phyloP scores from a whole-genome alignment of 2,329 filamentous ascomycete species.

The Monosporascus sp. region DNA sequence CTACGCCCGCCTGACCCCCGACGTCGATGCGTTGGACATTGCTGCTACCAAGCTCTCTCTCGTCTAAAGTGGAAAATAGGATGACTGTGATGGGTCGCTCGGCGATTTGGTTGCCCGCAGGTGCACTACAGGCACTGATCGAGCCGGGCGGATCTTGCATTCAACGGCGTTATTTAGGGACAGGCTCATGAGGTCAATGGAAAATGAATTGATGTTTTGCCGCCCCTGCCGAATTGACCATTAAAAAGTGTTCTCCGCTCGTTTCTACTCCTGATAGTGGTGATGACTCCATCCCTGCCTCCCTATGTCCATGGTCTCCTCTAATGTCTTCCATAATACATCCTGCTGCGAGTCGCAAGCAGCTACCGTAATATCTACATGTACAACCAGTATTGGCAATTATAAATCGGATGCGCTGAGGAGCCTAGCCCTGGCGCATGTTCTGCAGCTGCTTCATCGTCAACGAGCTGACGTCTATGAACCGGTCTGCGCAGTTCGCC shows the following conservation, averaged over 20 bases:
- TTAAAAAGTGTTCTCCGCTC: not conserved
- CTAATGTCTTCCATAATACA: too few relatives aligned
- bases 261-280: not conserved
- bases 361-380: too few relatives aligned
- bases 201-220: conserved; percentile 24
- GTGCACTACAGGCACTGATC: conserved; percentile 8
- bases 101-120: conserved; percentile 15
- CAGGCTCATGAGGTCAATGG: conserved; percentile 28
- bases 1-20: conserved; percentile 88
- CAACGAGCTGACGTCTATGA: conserved; percentile 80
- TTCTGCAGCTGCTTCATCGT: conserved; percentile 80
- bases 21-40: conserved; percentile 98
- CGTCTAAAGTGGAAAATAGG: conserved; percentile 56
- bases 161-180: conserved; percentile 28
- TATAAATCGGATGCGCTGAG: too few relatives aligned
- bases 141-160: conserved; percentile 26
- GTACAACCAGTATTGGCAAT: too few relatives aligned
- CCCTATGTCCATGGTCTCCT: too few relatives aligned
- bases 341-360: too few relatives aligned
- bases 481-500: conserved; percentile 88
- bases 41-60: conserved; percentile 98
- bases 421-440: conserved; percentile 33
- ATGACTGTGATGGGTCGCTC: conserved; percentile 14
- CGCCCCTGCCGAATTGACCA: conserved; percentile 9
- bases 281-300: too few relatives aligned